These are phyloP conservation scores for Dactylellina haptotyla DNA, from an alignment of 2,329 filamentous ascomycete genomes.

Conservation along the genomic window DNA sequence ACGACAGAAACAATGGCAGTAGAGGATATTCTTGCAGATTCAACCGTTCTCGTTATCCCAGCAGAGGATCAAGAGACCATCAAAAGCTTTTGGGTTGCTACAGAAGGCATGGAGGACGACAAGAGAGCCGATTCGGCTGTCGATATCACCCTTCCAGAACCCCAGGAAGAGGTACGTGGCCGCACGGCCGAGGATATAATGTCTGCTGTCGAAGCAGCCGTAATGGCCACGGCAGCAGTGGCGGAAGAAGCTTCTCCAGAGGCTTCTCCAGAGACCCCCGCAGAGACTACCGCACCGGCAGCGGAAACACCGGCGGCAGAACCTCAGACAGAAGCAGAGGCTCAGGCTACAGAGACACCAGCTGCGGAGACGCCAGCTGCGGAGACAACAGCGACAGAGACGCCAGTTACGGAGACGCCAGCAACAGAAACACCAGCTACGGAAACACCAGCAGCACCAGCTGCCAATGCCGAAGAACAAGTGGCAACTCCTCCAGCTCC, in stretches of 20 bases:
- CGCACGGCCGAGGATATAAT: not conserved
- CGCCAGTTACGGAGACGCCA: conserved; percentile 3
- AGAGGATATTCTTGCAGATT: conserved; percentile 25
- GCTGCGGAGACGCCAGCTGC: not conserved
- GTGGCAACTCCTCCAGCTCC: not conserved
- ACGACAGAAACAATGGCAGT: conserved; percentile 7
- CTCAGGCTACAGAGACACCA: not conserved
- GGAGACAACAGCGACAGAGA: not conserved
- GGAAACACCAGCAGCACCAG: not conserved
- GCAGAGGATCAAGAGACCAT: conserved; percentile 36
- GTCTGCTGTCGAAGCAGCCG: not conserved
- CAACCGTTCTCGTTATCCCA: conserved; percentile 25
- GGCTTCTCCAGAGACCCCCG: too few species aligned
- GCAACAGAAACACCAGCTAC: not conserved
- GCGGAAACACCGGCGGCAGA: not conserved
- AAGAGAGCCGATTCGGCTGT: conserved; percentile 12
- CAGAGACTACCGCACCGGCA: too few species aligned
- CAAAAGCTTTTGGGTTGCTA: conserved; percentile 21
- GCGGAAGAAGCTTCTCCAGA: not conserved
- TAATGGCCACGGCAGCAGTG: not conserved
- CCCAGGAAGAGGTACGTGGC: conserved; percentile 4
- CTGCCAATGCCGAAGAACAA: not conserved
- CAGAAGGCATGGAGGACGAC: conserved; percentile 31
- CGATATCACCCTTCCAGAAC: conserved; percentile 41
- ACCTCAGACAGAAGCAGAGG: conserved; percentile 23